phyloP scores from a whole-genome alignment of 225 moss, liverwort and hornwort genomes.

The Pseudoscleropodium purum region DNA sequence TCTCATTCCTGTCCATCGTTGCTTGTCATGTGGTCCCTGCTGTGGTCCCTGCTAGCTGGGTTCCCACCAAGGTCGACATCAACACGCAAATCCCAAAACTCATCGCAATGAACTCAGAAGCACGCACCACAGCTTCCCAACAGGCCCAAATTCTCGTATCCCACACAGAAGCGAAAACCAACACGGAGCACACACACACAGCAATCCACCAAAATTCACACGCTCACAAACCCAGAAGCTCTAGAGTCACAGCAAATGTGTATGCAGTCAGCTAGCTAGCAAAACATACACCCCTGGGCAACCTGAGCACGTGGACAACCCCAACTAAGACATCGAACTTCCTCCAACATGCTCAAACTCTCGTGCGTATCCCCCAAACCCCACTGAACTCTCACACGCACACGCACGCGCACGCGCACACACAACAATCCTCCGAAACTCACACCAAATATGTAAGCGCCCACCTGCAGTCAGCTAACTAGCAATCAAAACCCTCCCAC shows the following conservation, averaged over 20 bases:
- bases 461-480: neutral
- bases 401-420: neutral
- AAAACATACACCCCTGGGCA: neutral
- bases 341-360: neutral
- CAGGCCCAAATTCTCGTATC: neutral
- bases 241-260: neutral
- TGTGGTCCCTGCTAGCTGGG: neutral
- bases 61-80: neutral
- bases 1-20: neutral
- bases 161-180: neutral
- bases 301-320: neutral
- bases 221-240: neutral
- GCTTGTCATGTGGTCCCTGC: neutral
- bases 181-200: neutral
- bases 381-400: neutral
- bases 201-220: neutral
- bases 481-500: neutral
- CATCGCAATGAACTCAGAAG: neutral
- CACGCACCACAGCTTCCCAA: neutral
- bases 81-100: neutral
- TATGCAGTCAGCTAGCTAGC: neutral
- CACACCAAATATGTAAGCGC: neutral
- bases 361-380: neutral
- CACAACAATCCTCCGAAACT: neutral
- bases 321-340: neutral